Evolutionary conservation across 345 rosid genomes (phyloP).

Genomic region (Excoecaria agallocha): DNA sequence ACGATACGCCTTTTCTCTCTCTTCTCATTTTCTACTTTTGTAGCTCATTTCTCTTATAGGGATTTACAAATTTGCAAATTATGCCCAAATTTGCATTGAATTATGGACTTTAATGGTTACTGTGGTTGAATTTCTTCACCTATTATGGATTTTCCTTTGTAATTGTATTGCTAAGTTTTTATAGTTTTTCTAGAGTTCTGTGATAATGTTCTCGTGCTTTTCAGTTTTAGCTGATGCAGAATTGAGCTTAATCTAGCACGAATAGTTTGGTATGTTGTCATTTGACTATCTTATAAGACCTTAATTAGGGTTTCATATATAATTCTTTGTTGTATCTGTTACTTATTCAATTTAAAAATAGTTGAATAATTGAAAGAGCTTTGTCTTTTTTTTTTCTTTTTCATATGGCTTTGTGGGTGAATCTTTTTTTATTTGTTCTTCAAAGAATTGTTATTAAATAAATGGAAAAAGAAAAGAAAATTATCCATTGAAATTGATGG

Average conservation of each 20-base stretch:
- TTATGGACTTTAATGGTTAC: not conserved
- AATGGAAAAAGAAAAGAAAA: not conserved
- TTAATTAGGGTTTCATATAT: slow-evolving; percentile 6
- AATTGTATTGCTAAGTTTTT: slow-evolving; percentile 1
- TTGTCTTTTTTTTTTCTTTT: too few species aligned
- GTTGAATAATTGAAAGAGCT: too few species aligned
- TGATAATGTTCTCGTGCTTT: not conserved
- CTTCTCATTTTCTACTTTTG: too few species aligned
- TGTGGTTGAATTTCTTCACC: not conserved
- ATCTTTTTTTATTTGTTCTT: too few species aligned
- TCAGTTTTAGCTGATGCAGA: not conserved
- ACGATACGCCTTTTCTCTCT: slow-evolving; percentile 13
- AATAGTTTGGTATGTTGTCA: not conserved
- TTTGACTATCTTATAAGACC: not conserved
- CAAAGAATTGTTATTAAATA: not conserved
- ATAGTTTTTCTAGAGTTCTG: not conserved
- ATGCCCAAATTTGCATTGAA: not conserved
- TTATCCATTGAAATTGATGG: slow-evolving; percentile 45
- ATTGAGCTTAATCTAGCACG: not conserved
- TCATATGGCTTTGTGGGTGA: too few species aligned
- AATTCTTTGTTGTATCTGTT: not conserved
- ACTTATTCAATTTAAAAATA: too few species aligned
- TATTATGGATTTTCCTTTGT: too few species aligned
- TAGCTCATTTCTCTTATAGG: not conserved
- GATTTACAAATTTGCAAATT: not conserved